Base-by-base conservation (phyloP, 805 yeast genomes). In the Kuraishia molischiana region DNA sequence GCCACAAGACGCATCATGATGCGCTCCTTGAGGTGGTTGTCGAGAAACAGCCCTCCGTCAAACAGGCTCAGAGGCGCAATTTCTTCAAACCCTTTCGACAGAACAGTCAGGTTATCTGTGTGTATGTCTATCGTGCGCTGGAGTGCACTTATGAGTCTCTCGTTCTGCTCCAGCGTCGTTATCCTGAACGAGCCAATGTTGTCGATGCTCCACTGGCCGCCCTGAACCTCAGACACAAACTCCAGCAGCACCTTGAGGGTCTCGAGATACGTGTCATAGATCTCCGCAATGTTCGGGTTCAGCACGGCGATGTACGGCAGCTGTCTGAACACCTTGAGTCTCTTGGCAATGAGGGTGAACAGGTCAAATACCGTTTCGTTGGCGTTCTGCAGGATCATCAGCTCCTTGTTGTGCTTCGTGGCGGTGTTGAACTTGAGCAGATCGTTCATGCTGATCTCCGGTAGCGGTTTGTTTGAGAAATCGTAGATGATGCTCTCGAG, bases 1-100 rank as follows among this genome's bases (percentile, higher is more conserved):
- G 94, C 87, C 38, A 87, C 66, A 36, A 89, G 63, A 40, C 95
- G 76, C 78, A 92, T 85, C 45, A 89, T 72, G 31, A 90, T 89
- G 43, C 97, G 69, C 46, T 89, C 95, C 39, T 72, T 67, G 48
- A 90, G 66, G 60, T 90, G 97, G 9, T 66, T 60, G 51, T 85
- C 85, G 45, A 90, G 62, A 46, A 89, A 84, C 3, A 13, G 22
- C 41, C 49, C 52, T 29, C 54, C 62, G 26, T 51, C 48, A 9
- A 48, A 53, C 17, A 50, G 26, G 10, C 29, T 24, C 37, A 50
- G 28, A 3, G 54, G 50, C 38, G 79, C 74, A 31, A 83, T 73
- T 20, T 72, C 64, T 5, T 63, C 66, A 50, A 90, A 81, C 0
- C 97, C 98, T 42, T 77, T 76, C 13, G 96, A 85, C 38, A 90